Evolutionary conservation across 2,329 filamentous ascomycete genomes (phyloP).

Genomic region (Beauveria sp.): DNA sequence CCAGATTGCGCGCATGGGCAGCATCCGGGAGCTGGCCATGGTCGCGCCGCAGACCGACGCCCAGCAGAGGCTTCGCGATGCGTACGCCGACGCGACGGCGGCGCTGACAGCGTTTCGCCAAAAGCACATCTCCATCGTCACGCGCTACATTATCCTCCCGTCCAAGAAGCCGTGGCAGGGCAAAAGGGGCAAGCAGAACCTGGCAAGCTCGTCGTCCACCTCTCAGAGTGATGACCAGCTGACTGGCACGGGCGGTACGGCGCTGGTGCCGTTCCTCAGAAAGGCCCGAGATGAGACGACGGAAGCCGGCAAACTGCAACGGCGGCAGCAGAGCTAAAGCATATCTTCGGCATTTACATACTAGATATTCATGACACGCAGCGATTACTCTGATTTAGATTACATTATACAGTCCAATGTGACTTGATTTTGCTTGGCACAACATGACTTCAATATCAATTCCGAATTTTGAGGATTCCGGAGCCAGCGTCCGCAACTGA

Average conservation of each 20-base stretch:
- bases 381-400: neutral
- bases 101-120: conserved; percentile 72
- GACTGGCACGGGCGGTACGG: conserved; percentile 80
- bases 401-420: too few relatives aligned
- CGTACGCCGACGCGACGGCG: conserved; percentile 65
- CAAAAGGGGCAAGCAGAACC: conserved; percentile 26
- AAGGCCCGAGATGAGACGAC: conserved; percentile 79
- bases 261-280: conserved; percentile 81
- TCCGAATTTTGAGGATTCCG: too few relatives aligned
- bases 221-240: conserved; percentile 39
- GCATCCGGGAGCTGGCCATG: conserved; percentile 63
- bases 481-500: too few relatives aligned
- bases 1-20: conserved; percentile 60
- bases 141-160: conserved; percentile 81
- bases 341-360: neutral
- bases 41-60: conserved; percentile 42
- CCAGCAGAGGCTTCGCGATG: conserved; percentile 34
- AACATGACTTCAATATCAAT: too few relatives aligned
- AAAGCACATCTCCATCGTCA: conserved; percentile 84
- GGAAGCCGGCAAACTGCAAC: conserved; percentile 27
- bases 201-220: conserved; percentile 37
- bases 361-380: conserved; percentile 3
- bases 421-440: too few relatives aligned
- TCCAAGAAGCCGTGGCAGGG: conserved; percentile 39
- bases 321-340: conserved; percentile 8